These are phyloP conservation scores for Tetracladium setigerum DNA, from an alignment of 495 filamentous ascomycete genomes.

Conservation along the genomic window DNA sequence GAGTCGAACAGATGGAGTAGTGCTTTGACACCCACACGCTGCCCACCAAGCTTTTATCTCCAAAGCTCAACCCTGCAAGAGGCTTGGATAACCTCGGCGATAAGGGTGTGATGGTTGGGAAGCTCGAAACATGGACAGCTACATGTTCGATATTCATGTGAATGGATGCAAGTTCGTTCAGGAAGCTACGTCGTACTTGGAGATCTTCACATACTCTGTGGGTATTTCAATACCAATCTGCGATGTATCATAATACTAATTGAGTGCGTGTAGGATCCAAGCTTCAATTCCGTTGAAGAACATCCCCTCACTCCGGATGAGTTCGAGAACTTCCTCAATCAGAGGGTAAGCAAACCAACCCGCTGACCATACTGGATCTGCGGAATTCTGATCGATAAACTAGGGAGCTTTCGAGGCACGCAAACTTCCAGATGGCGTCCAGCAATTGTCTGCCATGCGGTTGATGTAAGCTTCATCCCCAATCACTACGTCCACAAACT, in stretches of 20 bases:
- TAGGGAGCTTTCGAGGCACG: slow-evolving; percentile 42
- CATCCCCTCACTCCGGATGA: slow-evolving; percentile 41
- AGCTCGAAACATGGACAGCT: slow-evolving; percentile 50
- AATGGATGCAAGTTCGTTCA: slow-evolving; percentile 31
- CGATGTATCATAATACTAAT: not conserved
- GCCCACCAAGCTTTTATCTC: too few species aligned
- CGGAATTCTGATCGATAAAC: not conserved
- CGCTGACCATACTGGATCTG: not conserved
- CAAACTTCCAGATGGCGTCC: slow-evolving; percentile 31
- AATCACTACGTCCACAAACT: slow-evolving; percentile 1
- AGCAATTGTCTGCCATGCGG: slow-evolving; percentile 34
- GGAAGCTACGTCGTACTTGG: slow-evolving; percentile 43
- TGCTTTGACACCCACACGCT: too few species aligned
- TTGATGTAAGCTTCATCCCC: slow-evolving; percentile 34
- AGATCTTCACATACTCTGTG: slow-evolving; percentile 49
- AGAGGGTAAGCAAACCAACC: slow-evolving; percentile 27
- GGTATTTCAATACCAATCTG: slow-evolving; percentile 9
- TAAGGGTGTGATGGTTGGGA: too few species aligned
- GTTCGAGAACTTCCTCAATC: slow-evolving; percentile 45
- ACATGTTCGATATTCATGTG: slow-evolving; percentile 40
- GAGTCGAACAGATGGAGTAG: too few species aligned
- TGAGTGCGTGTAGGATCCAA: slow-evolving; percentile 26
- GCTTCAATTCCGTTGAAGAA: slow-evolving; percentile 37
- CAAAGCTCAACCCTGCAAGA: too few species aligned
- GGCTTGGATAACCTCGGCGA: too few species aligned